phyloP scores from a whole-genome alignment of 306 rosid genomes.

The apple (Malus domestica) region ASM211411v1 NC_041804.1:18021001-18021500 shows the following conservation, averaged over 20 bases:
- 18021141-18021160: constrained; percentile 27
- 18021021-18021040: constrained; percentile 68
- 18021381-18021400: too few relatives aligned
- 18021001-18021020: constrained; percentile 41
- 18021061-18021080: constrained; percentile 28
- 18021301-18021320: background rate
- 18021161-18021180: constrained; percentile 26
- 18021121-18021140: constrained; percentile 26
- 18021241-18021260: background rate
- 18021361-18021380: too few relatives aligned
- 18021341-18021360: too few relatives aligned
- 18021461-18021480: too few relatives aligned
- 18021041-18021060: constrained; percentile 37
- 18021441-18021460: too few relatives aligned
- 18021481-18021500: too few relatives aligned
- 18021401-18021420: too few relatives aligned
- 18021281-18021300: background rate
- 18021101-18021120: constrained; percentile 24
- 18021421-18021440: too few relatives aligned
- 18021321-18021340: background rate
- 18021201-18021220: constrained; percentile 11
- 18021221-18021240: constrained; percentile 1
- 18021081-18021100: constrained; percentile 6
- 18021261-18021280: background rate
- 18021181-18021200: constrained; percentile 31